phyloP scores from a whole-genome alignment of 1,284 basidiomycete genomes.

The Ceratobasidium sp. region DNA sequence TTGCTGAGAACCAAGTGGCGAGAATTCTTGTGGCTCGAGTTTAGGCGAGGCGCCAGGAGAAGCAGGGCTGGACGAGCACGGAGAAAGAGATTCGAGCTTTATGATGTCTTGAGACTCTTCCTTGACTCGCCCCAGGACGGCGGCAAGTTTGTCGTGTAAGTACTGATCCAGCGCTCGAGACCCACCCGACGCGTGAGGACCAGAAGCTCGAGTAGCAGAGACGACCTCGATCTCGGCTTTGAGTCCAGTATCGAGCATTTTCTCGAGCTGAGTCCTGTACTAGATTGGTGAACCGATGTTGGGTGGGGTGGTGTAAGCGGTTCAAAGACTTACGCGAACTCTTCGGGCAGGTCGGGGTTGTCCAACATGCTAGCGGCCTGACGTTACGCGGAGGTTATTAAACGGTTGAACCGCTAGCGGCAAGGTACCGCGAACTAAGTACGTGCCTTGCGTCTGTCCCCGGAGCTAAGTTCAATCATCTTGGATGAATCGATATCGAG shows the following conservation, averaged over 20 bases:
- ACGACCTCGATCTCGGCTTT: conserved; percentile 94
- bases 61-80: background rate
- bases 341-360: conserved; percentile 46
- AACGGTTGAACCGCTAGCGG: background rate
- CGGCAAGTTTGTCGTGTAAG: conserved; percentile 17
- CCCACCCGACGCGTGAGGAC: background rate
- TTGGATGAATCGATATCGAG: conserved; percentile 22
- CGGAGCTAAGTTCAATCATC: conserved; percentile 11
- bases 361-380: conserved; percentile 79
- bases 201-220: conserved; percentile 45
- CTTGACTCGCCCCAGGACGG: background rate
- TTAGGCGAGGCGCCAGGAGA: background rate
- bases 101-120: background rate
- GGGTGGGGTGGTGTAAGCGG: background rate
- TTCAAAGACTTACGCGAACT: conserved; percentile 75
- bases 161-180: conserved; percentile 15
- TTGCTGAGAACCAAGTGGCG: conserved; percentile 12
- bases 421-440: too few species aligned
- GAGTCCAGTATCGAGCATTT: conserved; percentile 81
- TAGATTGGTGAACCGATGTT: background rate
- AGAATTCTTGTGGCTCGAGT: background rate
- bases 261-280: conserved; percentile 78
- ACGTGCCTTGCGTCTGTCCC: background rate
- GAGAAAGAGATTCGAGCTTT: conserved; percentile 3
- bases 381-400: background rate